A percentile compares a stretch with the other conserved stretches of the same genome.
These are phyloP conservation scores for Thalassiosira hispida DNA, from an alignment of 352 stramenopile species.

Conservation along the genomic window DNA sequence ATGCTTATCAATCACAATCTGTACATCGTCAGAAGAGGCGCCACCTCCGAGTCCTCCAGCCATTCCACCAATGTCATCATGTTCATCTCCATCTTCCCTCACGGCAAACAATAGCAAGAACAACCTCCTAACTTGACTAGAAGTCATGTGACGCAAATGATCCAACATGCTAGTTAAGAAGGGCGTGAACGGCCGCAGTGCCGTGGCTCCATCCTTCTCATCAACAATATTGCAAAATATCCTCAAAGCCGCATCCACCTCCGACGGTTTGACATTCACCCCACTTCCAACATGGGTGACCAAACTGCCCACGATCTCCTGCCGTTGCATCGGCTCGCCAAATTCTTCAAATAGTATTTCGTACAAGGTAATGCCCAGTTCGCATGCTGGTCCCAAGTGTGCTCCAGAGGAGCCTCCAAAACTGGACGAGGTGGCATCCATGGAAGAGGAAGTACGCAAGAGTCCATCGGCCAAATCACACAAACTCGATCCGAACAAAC, in stretches of 20 bases:
- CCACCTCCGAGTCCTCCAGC: constrained; percentile 14
- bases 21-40: constrained; percentile 39
- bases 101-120: constrained; percentile 66
- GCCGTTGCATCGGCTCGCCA: constrained; percentile 52
- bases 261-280: constrained; percentile 33
- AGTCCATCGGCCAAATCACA: constrained; percentile 58
- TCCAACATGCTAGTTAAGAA: constrained; percentile 63
- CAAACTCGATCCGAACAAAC: constrained; percentile 41
- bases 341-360: constrained; percentile 60
- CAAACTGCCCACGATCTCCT: constrained; percentile 56
- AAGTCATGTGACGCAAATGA: constrained; percentile 54
- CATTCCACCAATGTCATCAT: neutral
- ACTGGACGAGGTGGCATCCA: neutral
- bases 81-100: neutral
- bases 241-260: constrained; percentile 62
- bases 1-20: constrained; percentile 68
- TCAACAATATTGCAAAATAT: constrained; percentile 54
- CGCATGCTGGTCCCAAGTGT: constrained; percentile 8
- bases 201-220: constrained; percentile 22
- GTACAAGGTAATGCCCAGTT: constrained; percentile 58
- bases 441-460: constrained; percentile 27
- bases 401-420: neutral
- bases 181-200: constrained; percentile 49
- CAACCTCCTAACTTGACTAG: constrained; percentile 50
- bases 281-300: constrained; percentile 52